Base-by-base conservation (phyloP, 352 stramenopile genomes). In the Pythium pectinolyticum region DNA sequence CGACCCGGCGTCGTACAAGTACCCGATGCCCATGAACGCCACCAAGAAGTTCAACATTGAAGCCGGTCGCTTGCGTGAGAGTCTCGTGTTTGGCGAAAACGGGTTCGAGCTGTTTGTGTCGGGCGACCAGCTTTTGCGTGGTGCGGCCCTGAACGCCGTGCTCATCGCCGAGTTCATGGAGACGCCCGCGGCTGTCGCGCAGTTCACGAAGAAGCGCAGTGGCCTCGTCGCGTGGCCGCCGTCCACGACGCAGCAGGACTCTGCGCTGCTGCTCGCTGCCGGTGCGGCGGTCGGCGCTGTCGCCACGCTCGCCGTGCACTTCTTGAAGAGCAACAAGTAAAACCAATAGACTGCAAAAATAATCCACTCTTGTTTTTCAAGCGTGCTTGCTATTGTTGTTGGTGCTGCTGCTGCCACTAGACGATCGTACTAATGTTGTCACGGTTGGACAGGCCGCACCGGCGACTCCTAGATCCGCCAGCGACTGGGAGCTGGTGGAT, bases 21-120 rank as follows among this genome's bases (percentile, higher is more conserved):
- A 99, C 80, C 97, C 97, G 25, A 99, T 99, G 97, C 97, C 97
- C 17, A 85, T 98, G 43, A 98, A 95, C 52, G 96, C 97, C 5
- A 98, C 95, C 25, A 97, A 97, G 70, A 94, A 98, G 73, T 98
- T 97, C 72, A 98, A 99, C 86, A 90, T 99, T n/a, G 95, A 99
- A 84, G 97, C 98, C 17, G 96, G 97, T 27, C 86, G 97, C 27
- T 52, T 99, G 48, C 91, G 97, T 48, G 82, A 97, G 64, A 98
- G 88, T 61, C 70, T 98, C 41, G 90, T 98, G 32, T 99, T 99
- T 78, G 95, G 94, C 27, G 88, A 98, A 52, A 77, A 98, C 69
- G 97, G 96, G 32, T 81, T 99, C 19, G 97, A 99, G 80, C 88
- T 99, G 57, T 99, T 99, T 69, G 96, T 99, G 25, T 97, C 80